Conservation (phyloP, 805 yeast species). For the Yamadazyma scolyti region DNA sequence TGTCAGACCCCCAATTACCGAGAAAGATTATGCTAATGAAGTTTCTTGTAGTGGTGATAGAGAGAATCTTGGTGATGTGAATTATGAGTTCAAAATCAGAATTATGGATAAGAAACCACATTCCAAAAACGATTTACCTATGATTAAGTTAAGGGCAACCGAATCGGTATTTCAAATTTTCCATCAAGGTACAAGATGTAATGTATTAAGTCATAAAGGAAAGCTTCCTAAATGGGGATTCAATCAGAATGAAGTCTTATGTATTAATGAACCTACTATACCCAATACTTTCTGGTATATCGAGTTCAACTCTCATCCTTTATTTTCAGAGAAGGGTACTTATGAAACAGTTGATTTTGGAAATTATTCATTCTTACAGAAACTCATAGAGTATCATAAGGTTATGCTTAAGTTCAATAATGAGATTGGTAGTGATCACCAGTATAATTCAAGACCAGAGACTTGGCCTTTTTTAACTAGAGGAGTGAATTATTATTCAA, state of each 20-base stretch:
- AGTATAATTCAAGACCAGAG: constrained; percentile 50
- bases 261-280: constrained; percentile 69
- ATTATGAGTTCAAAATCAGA: constrained; percentile 67
- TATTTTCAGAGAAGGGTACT: constrained; percentile 19
- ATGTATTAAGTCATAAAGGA: constrained; percentile 66
- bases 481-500: constrained; percentile 59
- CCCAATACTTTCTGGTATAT: constrained; percentile 71
- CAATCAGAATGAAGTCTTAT: constrained; percentile 83
- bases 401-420: constrained; percentile 51
- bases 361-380: constrained; percentile 41
- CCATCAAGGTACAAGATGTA: constrained; percentile 67
- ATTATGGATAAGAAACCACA: constrained; percentile 34
- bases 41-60: constrained; percentile 69
- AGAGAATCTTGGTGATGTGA: constrained; percentile 60
- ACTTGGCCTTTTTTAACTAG: constrained; percentile 60
- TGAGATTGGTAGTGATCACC: constrained; percentile 45
- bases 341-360: constrained; percentile 18
- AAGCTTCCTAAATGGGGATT: constrained; percentile 83
- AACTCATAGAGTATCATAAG: constrained; percentile 52
- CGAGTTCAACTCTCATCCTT: constrained; percentile 62
- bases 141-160: constrained; percentile 45
- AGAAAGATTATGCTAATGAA: constrained; percentile 85
- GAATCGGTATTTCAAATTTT: constrained; percentile 68
- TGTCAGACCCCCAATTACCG: constrained; percentile 80
- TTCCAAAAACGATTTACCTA: constrained; percentile 26